These are phyloP conservation scores for Aspergillus cejpii DNA, from an alignment of 2,329 filamentous ascomycete genomes.

Conservation along the genomic window DNA sequence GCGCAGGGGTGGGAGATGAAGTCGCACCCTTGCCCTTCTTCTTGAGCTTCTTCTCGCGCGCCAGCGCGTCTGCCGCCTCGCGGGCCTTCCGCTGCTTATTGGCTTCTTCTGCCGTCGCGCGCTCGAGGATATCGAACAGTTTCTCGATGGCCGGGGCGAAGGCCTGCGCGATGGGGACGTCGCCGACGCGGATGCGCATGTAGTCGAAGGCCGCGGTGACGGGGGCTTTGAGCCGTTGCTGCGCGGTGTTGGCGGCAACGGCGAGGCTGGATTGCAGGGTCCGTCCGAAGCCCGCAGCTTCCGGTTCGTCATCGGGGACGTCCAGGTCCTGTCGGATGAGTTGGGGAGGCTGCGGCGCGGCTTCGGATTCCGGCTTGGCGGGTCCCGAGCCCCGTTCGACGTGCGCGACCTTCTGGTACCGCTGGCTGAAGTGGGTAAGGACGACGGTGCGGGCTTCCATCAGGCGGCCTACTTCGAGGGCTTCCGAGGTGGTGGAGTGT, in stretches of 20 bases:
- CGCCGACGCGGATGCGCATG: slow-evolving; percentile 55
- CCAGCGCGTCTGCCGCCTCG: slow-evolving; percentile 17
- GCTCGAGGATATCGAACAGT: slow-evolving; percentile 43
- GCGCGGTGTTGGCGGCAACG: not conserved
- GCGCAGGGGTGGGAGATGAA: not conserved
- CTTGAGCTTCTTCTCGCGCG: slow-evolving; percentile 18
- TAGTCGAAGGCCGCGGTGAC: slow-evolving; percentile 57
- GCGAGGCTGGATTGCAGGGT: not conserved
- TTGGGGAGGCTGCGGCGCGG: not conserved
- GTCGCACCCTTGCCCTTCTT: slow-evolving; percentile 18
- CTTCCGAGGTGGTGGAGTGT: slow-evolving; percentile 83
- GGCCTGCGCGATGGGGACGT: slow-evolving; percentile 52
- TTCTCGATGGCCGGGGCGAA: slow-evolving; percentile 52
- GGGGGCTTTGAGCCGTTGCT: slow-evolving; percentile 19
- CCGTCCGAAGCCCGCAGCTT: slow-evolving; percentile 12
- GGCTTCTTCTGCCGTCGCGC: slow-evolving; percentile 24
- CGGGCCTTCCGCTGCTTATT: slow-evolving; percentile 16
- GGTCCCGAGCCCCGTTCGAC: slow-evolving; percentile 28
- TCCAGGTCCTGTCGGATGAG: slow-evolving; percentile 15
- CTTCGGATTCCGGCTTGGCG: slow-evolving; percentile 5
- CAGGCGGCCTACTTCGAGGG: slow-evolving; percentile 63
- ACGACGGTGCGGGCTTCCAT: slow-evolving; percentile 79
- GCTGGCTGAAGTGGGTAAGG: slow-evolving; percentile 90
- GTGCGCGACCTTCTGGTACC: slow-evolving; percentile 70
- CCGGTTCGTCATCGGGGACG: slow-evolving; percentile 25